Percentiles rank a stretch among this genome's conserved stretches.
phyloP scores from a whole-genome alignment of 805 yeast species.

The Hanseniaspora taiwanica region DNA sequence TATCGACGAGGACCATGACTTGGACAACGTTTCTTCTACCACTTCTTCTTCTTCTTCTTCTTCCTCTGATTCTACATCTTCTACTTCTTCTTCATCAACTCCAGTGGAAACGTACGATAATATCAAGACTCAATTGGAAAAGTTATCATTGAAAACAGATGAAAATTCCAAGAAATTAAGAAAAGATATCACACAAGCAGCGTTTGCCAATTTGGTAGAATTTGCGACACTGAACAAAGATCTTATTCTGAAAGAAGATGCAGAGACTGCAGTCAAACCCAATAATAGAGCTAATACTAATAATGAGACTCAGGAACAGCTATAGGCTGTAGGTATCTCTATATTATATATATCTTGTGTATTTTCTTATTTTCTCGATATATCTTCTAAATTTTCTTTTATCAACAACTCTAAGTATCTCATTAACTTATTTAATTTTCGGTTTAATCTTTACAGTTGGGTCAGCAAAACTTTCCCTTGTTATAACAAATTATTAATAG shows the following conservation, averaged over 20 bases:
- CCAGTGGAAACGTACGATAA: no score
- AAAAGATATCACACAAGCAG: slow-evolving; percentile 33
- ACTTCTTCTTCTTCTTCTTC: no score
- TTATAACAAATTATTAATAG: slow-evolving; percentile 6
- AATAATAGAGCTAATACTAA: neutral
- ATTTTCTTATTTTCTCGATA: no score
- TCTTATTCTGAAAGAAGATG: slow-evolving; percentile 15
- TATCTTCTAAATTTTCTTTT: neutral
- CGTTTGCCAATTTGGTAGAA: slow-evolving; percentile 57
- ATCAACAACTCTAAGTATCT: no score
- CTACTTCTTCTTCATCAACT: no score
- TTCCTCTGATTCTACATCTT: no score
- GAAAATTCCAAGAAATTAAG: slow-evolving; percentile 15
- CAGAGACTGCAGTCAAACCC: slow-evolving; percentile 2
- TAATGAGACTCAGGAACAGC: no score
- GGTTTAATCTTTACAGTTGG: no score
- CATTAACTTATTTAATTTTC: no score
- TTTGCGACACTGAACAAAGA: slow-evolving; percentile 55
- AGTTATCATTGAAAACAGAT: neutral
- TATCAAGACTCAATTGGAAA: slow-evolving; percentile 2
- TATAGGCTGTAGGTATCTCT: no score
- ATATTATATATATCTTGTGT: no score
- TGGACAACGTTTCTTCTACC: no score
- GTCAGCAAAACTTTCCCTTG: neutral
- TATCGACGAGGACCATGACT: slow-evolving; percentile 40